These are phyloP conservation scores for Aspergillus intermedius DNA, from an alignment of 2,329 filamentous ascomycete genomes.

Conservation along the genomic window DNA sequence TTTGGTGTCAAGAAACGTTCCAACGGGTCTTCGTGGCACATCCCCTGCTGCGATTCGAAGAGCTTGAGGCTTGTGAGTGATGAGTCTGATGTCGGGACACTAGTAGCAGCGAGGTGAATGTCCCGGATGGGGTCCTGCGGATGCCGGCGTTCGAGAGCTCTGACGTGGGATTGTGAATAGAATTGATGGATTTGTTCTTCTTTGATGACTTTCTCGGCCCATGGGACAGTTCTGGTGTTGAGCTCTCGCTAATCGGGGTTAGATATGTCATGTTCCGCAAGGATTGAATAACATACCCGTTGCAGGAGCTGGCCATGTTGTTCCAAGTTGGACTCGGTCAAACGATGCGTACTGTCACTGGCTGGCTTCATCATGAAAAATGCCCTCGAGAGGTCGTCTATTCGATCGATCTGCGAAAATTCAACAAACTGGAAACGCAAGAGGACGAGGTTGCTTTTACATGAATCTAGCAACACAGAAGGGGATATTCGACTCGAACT, in stretches of 20 bases:
- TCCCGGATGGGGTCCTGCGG: background rate
- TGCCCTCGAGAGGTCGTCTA: too few relatives aligned
- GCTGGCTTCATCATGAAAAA: too few relatives aligned
- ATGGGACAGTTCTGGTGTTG: constrained; percentile 2
- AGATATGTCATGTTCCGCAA: background rate
- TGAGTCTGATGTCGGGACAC: background rate
- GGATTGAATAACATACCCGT: background rate
- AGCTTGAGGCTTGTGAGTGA: constrained; percentile 5
- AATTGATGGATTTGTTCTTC: constrained; percentile 14
- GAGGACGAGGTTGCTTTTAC: too few relatives aligned
- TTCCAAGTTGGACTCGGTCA: constrained; percentile 9
- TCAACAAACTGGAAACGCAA: too few relatives aligned
- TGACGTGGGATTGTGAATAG: constrained; percentile 5
- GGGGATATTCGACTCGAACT: too few relatives aligned
- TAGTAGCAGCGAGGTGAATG: background rate
- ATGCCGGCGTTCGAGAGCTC: background rate
- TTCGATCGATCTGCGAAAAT: too few relatives aligned
- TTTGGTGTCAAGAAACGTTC: constrained; percentile 20
- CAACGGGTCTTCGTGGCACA: constrained; percentile 12
- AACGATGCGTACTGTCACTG: background rate
- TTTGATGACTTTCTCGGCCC: constrained; percentile 13
- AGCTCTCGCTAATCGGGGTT: background rate
- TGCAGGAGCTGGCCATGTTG: constrained; percentile 1
- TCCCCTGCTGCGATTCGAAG: constrained; percentile 6
- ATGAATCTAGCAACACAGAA: too few relatives aligned